Base-by-base conservation (phyloP, 345 rosid genomes). In the Linum tenue region DNA sequence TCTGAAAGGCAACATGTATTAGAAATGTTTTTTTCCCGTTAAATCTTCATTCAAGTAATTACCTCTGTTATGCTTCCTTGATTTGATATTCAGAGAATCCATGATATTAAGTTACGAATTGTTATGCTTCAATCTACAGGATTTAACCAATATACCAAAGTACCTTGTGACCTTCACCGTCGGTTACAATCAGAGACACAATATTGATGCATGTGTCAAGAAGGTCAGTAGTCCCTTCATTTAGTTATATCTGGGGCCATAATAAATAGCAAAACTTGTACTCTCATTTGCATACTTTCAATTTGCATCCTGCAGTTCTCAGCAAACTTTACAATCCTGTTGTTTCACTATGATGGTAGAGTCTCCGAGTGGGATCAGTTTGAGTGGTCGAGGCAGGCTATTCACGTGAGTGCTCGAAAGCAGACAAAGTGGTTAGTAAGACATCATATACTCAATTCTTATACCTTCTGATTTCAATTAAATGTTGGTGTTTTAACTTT, bases 361-460 rank as follows among this genome's bases (percentile, higher is more conserved):
- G 85, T 91, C 64, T 83, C 83, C 51, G 97, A 91, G 75, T 95
- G 99, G 99, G 90, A 95, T 67, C 91, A 91, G 68, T 95, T 83
- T 77, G 99, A 90, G 86, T 95, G 99, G 99, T 89, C 99, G 38
- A 87, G 83, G 80, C 72, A 58, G 71, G 99, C 97, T 59, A 87
- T 95, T 70, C 99, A 95, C 75, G 89, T 95, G 69, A 91, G 95
- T 56, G 91, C 41, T 64, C 75, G 68, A 57, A 95, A 79, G 83
- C 99, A 95, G 78, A 89, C 99, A 39, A 95, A 95, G 79, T 95
- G 99, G 99, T 22, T 22, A 22, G 31, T 90, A 60, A 83, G 76
- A 63, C 50, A 9, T 48, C 58, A 3, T 38, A 38, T 37, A 0
- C 5, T 50, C 9, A 38, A 7, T 12, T 3, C 3, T 55, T 40